Conservation (phyloP, 2,329 filamentous ascomycete genomes). For the Madurella mycetomatis region DNA sequence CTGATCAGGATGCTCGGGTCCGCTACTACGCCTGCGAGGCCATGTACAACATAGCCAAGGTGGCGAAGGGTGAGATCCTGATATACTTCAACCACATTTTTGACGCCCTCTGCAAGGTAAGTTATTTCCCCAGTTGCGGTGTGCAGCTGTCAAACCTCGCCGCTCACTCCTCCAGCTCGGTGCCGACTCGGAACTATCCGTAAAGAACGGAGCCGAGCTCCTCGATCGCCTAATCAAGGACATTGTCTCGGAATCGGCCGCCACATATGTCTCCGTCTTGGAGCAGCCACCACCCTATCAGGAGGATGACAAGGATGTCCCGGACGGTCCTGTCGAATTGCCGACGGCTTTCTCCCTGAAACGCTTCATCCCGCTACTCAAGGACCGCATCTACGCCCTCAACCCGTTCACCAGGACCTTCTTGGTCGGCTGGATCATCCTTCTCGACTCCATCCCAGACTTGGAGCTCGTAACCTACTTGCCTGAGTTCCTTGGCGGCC, state of each 20-base stretch:
- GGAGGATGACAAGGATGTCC: constrained; percentile 43
- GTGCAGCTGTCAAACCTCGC: constrained; percentile 9
- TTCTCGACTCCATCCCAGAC: constrained; percentile 94
- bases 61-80: constrained; percentile 94
- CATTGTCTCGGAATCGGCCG: constrained; percentile 90
- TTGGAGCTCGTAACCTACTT: constrained; percentile 89
- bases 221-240: constrained; percentile 93
- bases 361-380: constrained; percentile 85
- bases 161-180: constrained; percentile 62
- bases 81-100: constrained; percentile 99
- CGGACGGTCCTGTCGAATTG: constrained; percentile 44
- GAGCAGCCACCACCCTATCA: constrained; percentile 51
- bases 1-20: constrained; percentile 94
- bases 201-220: constrained; percentile 96
- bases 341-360: constrained; percentile 89
- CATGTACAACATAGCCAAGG: constrained; percentile 99
- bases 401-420: constrained; percentile 95
- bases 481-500: constrained; percentile 82
- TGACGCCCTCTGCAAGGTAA: constrained; percentile 90
- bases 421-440: constrained; percentile 89
- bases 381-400: constrained; percentile 89
- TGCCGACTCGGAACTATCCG: constrained; percentile 91
- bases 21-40: constrained; percentile 98
- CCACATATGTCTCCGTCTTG: constrained; percentile 88
- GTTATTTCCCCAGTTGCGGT: constrained; percentile 17